Percentiles rank a stretch among this genome's conserved stretches.
Evolutionary conservation across 2,329 filamentous ascomycete species (phyloP).

Genomic region (Xylariaceae sp.): DNA sequence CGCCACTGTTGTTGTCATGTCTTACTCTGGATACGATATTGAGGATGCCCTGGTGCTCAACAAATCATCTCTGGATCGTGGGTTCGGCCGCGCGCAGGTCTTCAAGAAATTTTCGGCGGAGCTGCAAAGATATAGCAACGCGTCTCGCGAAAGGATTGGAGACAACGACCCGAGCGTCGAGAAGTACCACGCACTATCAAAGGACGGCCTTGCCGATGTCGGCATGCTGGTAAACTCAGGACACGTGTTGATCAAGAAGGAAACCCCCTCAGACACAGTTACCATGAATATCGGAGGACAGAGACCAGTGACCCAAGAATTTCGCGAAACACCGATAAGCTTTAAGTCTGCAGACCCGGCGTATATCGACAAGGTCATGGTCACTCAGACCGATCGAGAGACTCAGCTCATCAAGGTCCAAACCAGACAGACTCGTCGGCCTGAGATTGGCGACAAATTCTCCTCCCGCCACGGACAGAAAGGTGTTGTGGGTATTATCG

Average conservation of each 20-base stretch:
- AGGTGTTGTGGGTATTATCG: slow-evolving; percentile 94
- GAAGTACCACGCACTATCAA: slow-evolving; percentile 69
- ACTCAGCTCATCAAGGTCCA: slow-evolving; percentile 88
- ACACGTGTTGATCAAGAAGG: slow-evolving; percentile 88
- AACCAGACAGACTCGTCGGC: slow-evolving; percentile 89
- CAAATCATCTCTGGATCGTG: slow-evolving; percentile 90
- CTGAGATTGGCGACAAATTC: slow-evolving; percentile 97
- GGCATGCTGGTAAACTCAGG: slow-evolving; percentile 74
- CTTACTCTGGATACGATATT: slow-evolving; percentile 98
- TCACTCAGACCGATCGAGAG: slow-evolving; percentile 84
- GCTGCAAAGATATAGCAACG: slow-evolving; percentile 85
- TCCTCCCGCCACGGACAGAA: slow-evolving; percentile 98
- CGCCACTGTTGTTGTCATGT: slow-evolving; percentile 98
- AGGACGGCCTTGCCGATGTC: slow-evolving; percentile 85
- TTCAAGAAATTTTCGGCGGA: slow-evolving; percentile 89
- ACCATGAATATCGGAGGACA: slow-evolving; percentile 63
- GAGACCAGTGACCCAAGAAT: slow-evolving; percentile 59
- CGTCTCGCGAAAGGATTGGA: slow-evolving; percentile 62
- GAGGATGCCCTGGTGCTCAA: slow-evolving; percentile 96
- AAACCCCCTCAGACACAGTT: slow-evolving; percentile 70
- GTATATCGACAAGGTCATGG: slow-evolving; percentile 95
- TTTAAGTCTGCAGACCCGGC: slow-evolving; percentile 82
- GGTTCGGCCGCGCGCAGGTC: slow-evolving; percentile 96
- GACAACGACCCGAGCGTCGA: slow-evolving; percentile 59
- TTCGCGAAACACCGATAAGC: slow-evolving; percentile 64